Conservation (phyloP, 768 basidiomycete species). For the Udeniomyces megalosporus region DNA sequence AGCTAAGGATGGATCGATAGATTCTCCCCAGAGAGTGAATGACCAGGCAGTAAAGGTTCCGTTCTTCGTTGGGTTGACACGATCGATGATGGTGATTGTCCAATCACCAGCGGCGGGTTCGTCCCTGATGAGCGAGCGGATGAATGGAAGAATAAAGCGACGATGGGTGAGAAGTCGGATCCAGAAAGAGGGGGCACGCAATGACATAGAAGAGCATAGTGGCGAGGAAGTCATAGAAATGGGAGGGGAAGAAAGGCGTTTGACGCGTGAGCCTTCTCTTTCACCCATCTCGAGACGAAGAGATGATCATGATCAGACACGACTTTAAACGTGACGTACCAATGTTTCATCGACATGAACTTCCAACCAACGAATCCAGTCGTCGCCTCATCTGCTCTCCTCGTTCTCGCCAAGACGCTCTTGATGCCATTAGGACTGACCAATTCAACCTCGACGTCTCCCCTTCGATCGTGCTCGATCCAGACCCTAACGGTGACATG, state of each 20-base stretch:
- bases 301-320: too few relatives aligned
- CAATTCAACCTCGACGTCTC: slow-evolving; percentile 85
- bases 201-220: neutral
- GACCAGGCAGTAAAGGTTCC: slow-evolving; percentile 75
- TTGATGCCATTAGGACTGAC: slow-evolving; percentile 67
- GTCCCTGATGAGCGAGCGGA: slow-evolving; percentile 46
- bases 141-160: slow-evolving; percentile 17
- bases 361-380: slow-evolving; percentile 83
- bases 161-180: neutral
- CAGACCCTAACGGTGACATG: slow-evolving; percentile 85
- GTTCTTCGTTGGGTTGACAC: slow-evolving; percentile 41
- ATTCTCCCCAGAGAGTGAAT: slow-evolving; percentile 79
- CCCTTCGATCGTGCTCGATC: slow-evolving; percentile 71
- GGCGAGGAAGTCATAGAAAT: neutral
- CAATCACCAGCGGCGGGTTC: slow-evolving; percentile 81
- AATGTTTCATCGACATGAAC: slow-evolving; percentile 98
- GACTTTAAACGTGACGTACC: slow-evolving; percentile 38
- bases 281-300: too few relatives aligned
- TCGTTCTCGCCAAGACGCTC: slow-evolving; percentile 62
- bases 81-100: slow-evolving; percentile 75
- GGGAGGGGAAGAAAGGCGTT: too few relatives aligned
- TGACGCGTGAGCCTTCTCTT: neutral
- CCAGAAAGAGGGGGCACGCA: neutral
- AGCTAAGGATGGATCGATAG: slow-evolving; percentile 53
- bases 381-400: slow-evolving; percentile 46